Base-by-base conservation (phyloP, 2,329 filamentous ascomycete genomes). In the Tolypocladium pustulatum region DNA sequence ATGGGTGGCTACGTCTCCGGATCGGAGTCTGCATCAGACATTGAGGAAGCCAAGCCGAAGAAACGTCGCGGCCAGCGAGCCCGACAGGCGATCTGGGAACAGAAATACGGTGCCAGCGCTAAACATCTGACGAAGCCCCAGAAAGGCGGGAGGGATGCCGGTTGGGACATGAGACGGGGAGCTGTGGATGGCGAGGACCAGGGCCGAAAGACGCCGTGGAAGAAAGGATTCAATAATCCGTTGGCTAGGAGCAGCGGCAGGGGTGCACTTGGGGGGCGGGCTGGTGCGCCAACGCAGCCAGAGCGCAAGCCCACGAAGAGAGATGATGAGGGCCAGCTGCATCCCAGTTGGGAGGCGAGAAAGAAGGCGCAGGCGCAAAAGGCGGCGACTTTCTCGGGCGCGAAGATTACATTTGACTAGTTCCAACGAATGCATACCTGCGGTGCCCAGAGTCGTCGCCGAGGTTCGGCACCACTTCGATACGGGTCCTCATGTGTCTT, bases 1-100 rank as follows among this genome's bases (percentile, higher is more conserved):
- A 90, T 90, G 81, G 87, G 85, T 25, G 88, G 88, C 59, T 95
- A 93, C 73, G 82, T 90, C 65, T 91, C 88, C 2, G 89, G 88
- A 54, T 89, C 86, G 10, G 88, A 90, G 64, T 84, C 81, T 0
- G 82, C 81, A 8, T 88, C 86, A 0, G 86, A 89, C 62, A 75
- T 89, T 27, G 88, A 91, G 57, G 71, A 79, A 2, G 82, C 81
- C 7, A 77, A 77, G 1, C 73, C 78, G 0, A 83, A 84, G 65
- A 92, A 91, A 73, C 92, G 93, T 66, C 80, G 88, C 27, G 90
- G 90, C 4, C 90, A 95, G 73, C 81, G 85, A 51, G 88, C 87
- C n/a, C 83, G 90, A 10, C 88, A 89, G 68, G 83, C 85, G 30
- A 88, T 94, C 60, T 89, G 85, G 77, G 89, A 93, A 75, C 87